Evolutionary conservation across 768 basidiomycete species (phyloP), one percentile per base, ranked within the genome.

Genomic region (Pisolithus albus): DNA sequence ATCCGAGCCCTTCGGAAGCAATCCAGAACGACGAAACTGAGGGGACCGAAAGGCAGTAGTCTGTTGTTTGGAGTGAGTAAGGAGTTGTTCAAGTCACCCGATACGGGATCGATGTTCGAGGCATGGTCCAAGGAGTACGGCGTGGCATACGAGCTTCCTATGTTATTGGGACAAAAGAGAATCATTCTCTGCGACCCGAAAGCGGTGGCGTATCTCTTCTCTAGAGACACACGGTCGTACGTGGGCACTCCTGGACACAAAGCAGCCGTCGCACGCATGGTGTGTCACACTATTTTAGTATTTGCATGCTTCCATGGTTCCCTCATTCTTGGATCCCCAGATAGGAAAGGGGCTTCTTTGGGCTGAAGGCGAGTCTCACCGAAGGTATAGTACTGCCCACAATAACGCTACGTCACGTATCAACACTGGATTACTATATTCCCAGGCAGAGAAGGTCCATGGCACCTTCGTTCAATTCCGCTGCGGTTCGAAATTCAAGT

Each of bases 141-240:
- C 3, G 53, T 71, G 5, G 75, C 71, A 0, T 81, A 62, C 56
- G 46, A 59, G 11, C 56, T 78, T 10, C 74, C 76, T 1, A 60
- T 60, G 9, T 56, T 61, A 1, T 54, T 76, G 8, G 74, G 75
- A 2, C 58, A 66, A 3, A 60, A 54, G 6, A 54, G 60, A 5
- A 54, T 77, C 21, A 56, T 75, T 0, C 58, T 78, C 7, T 64
- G 67, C 46, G 76, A 78, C 52, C 72, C 73, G 3, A 77, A 72
- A 59, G 78, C 80, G 0, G 64, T 75, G 24, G 64, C 71, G 1
- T 76, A 81, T 56, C 75, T 79, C 49, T 77, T 72, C 57, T 63
- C 75, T 1, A 70, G 62, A 51, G 80, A 80, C 46, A 78, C 77
- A 0, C 75, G 65, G 41, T 67, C 62, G 0, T 82, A 82, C 57